These are phyloP conservation scores for Paecilomyces sp. DNA, from an alignment of 2,329 filamentous ascomycete species.

Conservation along the genomic window DNA sequence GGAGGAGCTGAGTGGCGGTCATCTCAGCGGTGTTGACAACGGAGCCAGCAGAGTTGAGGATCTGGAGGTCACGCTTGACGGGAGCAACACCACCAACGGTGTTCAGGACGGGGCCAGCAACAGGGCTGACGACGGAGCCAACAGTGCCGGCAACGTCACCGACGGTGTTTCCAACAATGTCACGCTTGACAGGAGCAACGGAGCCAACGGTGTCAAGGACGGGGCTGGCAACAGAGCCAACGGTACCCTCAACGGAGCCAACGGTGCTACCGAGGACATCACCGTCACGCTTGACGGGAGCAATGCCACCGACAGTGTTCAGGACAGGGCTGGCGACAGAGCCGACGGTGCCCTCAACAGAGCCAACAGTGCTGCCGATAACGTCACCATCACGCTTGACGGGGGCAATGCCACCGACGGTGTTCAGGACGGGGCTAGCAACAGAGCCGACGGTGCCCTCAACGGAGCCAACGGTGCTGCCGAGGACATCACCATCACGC, in stretches of 20 bases:
- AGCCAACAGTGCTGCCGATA: neutral
- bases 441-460: neutral
- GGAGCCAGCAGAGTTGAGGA: neutral
- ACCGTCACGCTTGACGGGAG: neutral
- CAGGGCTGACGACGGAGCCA: slow-evolving; percentile 1
- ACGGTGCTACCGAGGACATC: neutral
- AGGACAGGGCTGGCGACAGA: slow-evolving; percentile 1
- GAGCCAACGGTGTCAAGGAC: neutral
- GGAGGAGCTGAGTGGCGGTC: neutral
- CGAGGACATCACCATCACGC: too few relatives aligned
- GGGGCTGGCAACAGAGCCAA: neutral
- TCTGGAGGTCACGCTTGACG: neutral
- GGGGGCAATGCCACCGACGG: neutral
- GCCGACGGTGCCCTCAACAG: neutral
- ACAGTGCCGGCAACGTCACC: slow-evolving; percentile 1
- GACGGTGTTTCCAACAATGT: neutral
- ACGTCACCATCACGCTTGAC: neutral
- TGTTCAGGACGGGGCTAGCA: slow-evolving; percentile 2
- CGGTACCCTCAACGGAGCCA: neutral
- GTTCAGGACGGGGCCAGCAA: slow-evolving; percentile 2
- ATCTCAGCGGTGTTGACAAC: neutral
- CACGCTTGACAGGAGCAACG: neutral
- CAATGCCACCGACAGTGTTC: slow-evolving; percentile 1
- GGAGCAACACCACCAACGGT: slow-evolving; percentile 1
- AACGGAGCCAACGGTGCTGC: slow-evolving; percentile 2